Evolutionary conservation across 768 basidiomycete species (phyloP), one percentile per base, ranked within the genome.

Genomic region (Pilatotrama ljubarskyi): DNA sequence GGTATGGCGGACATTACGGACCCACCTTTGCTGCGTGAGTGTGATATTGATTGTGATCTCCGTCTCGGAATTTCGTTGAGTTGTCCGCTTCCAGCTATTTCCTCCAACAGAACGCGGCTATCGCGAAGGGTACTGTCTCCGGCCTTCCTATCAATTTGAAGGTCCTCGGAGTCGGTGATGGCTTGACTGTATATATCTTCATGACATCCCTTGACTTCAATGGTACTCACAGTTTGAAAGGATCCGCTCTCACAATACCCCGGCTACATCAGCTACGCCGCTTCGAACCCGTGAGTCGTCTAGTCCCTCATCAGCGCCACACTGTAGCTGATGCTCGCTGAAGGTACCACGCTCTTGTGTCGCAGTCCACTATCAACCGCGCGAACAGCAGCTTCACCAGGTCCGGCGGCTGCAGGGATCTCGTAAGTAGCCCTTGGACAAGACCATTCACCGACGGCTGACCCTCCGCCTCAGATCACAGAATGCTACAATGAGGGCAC

Each of bases 111-210:
- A 87, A 88, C 57, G 74, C 78, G 26, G 83, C 78, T 11, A 86
- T 88, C 48, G 75, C 76, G 2, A 72, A 74, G 4, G 82, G 81
- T 10, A 75, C 69, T 0, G 62, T 82, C 4, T 64, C 70, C 3
- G 85, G 84, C 3, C 58, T 81, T 5, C 73, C 71, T 2, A 76
- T 88, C 47, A 86, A 86, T 63, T 77, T 88, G n/a, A 80, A 84
- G 68, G 75, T 79, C 24, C 77, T 86, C n/a, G 86, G 83, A 17
- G 75, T 88, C 20, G 85, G 86, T 17, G 78, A 88, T 65, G 85
- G 85, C 11, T 70, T 86, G 22, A 86, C 84, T 5, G 84, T 85
- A 69, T 14, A 77, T 61, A 5, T 4, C 29, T 32, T 4, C 29
- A n/a, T n/a, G n/a, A n/a, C 10, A 32, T 29, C 17, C 36, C 1